A percentile compares a stretch with the other conserved stretches of the same genome.
Evolutionary conservation across 202 grass and related monocot species (phyloP).

Genomic region (Cymbopogon flexuosus): DNA sequence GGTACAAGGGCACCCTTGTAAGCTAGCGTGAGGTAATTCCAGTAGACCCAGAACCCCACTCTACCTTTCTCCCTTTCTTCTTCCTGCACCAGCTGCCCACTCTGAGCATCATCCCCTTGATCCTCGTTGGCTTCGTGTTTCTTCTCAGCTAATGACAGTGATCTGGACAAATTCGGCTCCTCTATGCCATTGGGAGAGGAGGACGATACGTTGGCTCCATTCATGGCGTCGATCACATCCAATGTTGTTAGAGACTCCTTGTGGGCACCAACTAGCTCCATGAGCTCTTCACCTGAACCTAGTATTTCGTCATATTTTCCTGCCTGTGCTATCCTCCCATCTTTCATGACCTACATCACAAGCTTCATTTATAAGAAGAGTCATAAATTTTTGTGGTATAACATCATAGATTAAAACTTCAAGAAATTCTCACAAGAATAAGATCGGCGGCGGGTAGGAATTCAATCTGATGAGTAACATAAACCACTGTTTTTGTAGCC

Average conservation of each 20-base stretch:
- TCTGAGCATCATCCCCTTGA: background rate
- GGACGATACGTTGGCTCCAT: background rate
- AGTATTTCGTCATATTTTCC: slow-evolving; percentile 68
- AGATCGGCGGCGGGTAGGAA: slow-evolving; percentile 60
- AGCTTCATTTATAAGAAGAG: background rate
- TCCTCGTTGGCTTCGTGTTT: slow-evolving; percentile 35
- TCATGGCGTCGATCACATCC: slow-evolving; percentile 18
- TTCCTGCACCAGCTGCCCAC: slow-evolving; percentile 83
- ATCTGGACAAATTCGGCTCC: background rate
- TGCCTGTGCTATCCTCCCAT: slow-evolving; percentile 66
- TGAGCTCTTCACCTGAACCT: slow-evolving; percentile 60
- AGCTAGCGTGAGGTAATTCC: slow-evolving; percentile 72
- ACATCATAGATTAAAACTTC: background rate
- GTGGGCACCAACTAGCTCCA: slow-evolving; percentile 79
- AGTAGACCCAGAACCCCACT: slow-evolving; percentile 83
- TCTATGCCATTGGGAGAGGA: slow-evolving; percentile 11
- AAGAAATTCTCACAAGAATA: slow-evolving; percentile 49
- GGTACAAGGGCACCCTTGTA: slow-evolving; percentile 71
- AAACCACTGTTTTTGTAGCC: slow-evolving; percentile 60
- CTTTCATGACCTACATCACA: slow-evolving; percentile 66
- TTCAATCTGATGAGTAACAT: slow-evolving; percentile 63
- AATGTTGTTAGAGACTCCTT: slow-evolving; percentile 64
- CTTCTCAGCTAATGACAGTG: slow-evolving; percentile 30
- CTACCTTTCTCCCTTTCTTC: slow-evolving; percentile 90
- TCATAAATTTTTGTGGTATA: background rate